Base-by-base conservation (phyloP, 2,329 filamentous ascomycete species). In the Albophoma yamanashiensis region DNA sequence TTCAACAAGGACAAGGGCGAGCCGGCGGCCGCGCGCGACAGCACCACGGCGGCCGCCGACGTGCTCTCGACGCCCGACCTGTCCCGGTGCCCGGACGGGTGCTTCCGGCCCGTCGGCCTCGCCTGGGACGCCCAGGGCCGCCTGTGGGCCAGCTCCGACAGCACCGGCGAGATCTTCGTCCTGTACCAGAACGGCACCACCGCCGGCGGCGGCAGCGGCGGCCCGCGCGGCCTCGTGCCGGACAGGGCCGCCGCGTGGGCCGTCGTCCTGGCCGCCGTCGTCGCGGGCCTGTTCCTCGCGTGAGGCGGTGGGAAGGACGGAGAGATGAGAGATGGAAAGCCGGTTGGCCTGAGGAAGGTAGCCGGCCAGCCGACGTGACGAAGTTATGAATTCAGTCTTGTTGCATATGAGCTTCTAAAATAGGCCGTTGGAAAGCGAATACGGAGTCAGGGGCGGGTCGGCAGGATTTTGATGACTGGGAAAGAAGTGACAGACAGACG, bases 121-220 rank as follows among this genome's bases (percentile, higher is more conserved):
- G 78, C 78, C 0, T 75, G 78, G 64, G 80, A 83, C 68, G 63
- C 64, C 11, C 65, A 77, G 50, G 82, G 79, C 9, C 74, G 86
- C 8, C 71, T 89, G 11, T 89, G 82, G 71, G 80, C 88, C 75
- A 82, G 76, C 60, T 84, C 80, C 5, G 87, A 89, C 68, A 69
- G 76, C 17, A 86, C 85, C 0, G 87, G 86, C 7, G 86, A 89
- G 75, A 79, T 89, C 50, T 89, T 82, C 65, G 79, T 88, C 5
- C 67, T 85, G 58, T 67, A 70, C n/a, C 57, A 62, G 31, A 52
- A 36, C 22, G 58, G 39, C 50, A 56, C 61, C 34, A 58, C 60
- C 20, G 59, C 59, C 52, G 59, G 63, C 20, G 57, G 55, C 6
- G 61, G 60, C 34, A 62, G 59, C 31, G 55, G 17, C 40, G 50